These are phyloP conservation scores for Golubevia pallescens DNA, from an alignment of 1,284 basidiomycete genomes.

Conservation along the genomic window DNA sequence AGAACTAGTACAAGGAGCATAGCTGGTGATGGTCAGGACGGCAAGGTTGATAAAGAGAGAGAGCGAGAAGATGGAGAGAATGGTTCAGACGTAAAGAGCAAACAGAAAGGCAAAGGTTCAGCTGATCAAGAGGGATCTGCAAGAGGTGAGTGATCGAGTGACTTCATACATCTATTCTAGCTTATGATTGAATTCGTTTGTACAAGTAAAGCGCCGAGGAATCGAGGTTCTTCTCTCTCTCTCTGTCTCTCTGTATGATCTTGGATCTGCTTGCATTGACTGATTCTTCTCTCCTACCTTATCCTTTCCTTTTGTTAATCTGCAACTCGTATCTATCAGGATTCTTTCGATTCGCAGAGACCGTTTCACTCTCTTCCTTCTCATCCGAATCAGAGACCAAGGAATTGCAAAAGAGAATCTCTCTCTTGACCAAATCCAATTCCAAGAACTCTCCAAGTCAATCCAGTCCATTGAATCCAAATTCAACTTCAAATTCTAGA, in stretches of 20 bases:
- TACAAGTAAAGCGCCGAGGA: not conserved
- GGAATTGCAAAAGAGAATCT: conserved; percentile 27
- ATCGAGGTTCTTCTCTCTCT: not conserved
- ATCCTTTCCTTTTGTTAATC: too few species aligned
- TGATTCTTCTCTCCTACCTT: too few species aligned
- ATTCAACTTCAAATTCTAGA: too few species aligned
- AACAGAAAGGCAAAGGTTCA: not conserved
- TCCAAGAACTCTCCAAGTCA: too few species aligned
- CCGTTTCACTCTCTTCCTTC: conserved; percentile 34
- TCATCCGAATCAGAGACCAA: conserved; percentile 26
- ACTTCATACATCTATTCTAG: too few species aligned
- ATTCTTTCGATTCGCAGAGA: conserved; percentile 52
- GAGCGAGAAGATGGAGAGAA: not conserved
- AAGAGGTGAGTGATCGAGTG: too few species aligned
- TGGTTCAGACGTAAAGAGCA: not conserved
- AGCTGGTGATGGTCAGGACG: too few species aligned
- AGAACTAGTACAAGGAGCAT: too few species aligned
- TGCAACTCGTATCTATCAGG: conserved; percentile 12
- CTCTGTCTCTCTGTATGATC: too few species aligned
- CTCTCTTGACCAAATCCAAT: not conserved
- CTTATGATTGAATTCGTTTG: not conserved
- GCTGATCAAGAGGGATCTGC: too few species aligned
- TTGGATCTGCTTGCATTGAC: too few species aligned
- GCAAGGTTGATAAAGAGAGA: not conserved
- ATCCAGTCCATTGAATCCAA: too few species aligned